These are phyloP conservation scores for Teratosphaeria epicoccoides DNA, from an alignment of 2,329 filamentous ascomycete genomes.

Conservation along the genomic window DNA sequence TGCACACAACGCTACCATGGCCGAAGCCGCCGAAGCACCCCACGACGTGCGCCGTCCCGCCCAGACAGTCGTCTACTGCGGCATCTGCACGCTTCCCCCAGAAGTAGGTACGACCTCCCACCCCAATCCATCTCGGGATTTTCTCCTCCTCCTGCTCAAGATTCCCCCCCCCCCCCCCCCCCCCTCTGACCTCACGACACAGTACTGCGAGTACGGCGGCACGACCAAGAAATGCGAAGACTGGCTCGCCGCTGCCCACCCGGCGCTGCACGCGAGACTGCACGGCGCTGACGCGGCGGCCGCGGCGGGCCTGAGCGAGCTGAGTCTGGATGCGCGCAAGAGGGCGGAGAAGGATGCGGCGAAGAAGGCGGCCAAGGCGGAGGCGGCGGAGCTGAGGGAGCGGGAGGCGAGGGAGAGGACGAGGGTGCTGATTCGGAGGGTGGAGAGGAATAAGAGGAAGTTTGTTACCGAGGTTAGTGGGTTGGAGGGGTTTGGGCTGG, in stretches of 20 bases:
- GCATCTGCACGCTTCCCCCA: slow-evolving; percentile 55
- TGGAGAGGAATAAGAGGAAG: slow-evolving; percentile 97
- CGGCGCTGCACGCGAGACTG: slow-evolving; percentile 62
- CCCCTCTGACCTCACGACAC: neutral
- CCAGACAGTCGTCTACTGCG: slow-evolving; percentile 51
- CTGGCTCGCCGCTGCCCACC: slow-evolving; percentile 72
- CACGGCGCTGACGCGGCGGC: slow-evolving; percentile 69
- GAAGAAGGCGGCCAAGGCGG: slow-evolving; percentile 94
- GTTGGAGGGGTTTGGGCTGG: slow-evolving; percentile 79
- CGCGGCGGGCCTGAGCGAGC: slow-evolving; percentile 69
- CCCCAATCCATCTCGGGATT: slow-evolving; percentile 1
- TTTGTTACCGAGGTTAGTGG: slow-evolving; percentile 88
- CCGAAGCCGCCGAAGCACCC: neutral
- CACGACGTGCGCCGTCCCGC: slow-evolving; percentile 28
- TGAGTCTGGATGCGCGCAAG: slow-evolving; percentile 86
- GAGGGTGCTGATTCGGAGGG: slow-evolving; percentile 84
- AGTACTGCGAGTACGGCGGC: slow-evolving; percentile 99
- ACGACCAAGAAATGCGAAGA: slow-evolving; percentile 95
- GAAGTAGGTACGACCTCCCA: slow-evolving; percentile 46
- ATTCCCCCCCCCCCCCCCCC: neutral
- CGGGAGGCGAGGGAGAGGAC: slow-evolving; percentile 72
- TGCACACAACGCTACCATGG: neutral
- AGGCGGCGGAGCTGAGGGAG: slow-evolving; percentile 72
- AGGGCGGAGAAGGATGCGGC: slow-evolving; percentile 90
- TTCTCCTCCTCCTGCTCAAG: too few relatives aligned